Evolutionary conservation across 2,329 filamentous ascomycete species (phyloP), one percentile per base, ranked within the genome.

Genomic region (Zalaria obscura): DNA sequence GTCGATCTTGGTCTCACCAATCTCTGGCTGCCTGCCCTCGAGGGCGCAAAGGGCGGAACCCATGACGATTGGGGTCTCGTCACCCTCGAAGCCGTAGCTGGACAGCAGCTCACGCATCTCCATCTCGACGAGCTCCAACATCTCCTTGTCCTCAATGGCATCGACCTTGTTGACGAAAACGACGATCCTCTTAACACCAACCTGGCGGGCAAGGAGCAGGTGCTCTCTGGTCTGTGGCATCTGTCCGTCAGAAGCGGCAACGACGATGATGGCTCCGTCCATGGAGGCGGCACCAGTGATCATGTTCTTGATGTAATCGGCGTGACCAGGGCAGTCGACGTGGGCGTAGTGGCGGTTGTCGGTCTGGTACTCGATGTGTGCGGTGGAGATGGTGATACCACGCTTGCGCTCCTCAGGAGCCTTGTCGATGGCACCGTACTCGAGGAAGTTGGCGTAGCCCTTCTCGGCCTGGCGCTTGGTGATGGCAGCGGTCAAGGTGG

Each of bases 261-360:
- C 93, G 52, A 98, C 91, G 58, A 98, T 95, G 62, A 98, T 89
- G 58, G 91, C 89, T 58, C 91, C 91, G 58, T 98, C 91, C 91
- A 98, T 98, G 74, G 87, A 93, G 58, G 93, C 89, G 49, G 91
- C 88, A 79, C 91, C 91, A 53, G 91, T 98, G 66, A 98, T 98
- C 91, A 98, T 98, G 81, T 98, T 98, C 79, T 98, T 98, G 74
- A 98, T 96, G 76, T 98, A 98, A 86, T 98, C 91, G 68, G 91
- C 91, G 81, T 98, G 91, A 69, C 91, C 91, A 45, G 91, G 91
- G 69, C 91, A 98, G 77, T 98, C 91, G 72, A 98, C 91, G 77
- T 98, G 91, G 58, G 91, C 91, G 71, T 98, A 98, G 73, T 98
- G 91, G 60, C 91, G 82, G 62, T 73, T 74, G 0, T 94, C 85